These are phyloP conservation scores for Arthrobotrys pseudoclavata DNA, from an alignment of 2,329 filamentous ascomycete genomes.

Conservation along the genomic window DNA sequence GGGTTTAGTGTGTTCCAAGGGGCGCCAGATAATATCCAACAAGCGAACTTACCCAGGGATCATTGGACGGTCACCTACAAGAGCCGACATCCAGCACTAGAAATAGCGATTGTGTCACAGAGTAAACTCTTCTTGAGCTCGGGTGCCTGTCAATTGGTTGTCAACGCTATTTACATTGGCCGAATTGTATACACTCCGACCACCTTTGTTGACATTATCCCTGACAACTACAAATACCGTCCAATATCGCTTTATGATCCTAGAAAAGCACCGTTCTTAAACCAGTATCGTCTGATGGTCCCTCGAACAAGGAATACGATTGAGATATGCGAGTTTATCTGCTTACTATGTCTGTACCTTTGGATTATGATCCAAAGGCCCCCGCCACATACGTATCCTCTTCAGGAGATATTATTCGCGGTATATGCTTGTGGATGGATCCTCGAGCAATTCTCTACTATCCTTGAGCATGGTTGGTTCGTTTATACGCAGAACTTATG, in stretches of 20 bases:
- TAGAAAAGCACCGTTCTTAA: conserved; percentile 79
- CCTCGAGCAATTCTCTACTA: conserved; percentile 81
- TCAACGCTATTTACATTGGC: conserved; percentile 85
- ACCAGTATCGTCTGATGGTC: conserved; percentile 87
- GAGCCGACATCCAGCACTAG: conserved; percentile 74
- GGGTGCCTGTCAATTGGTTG: conserved; percentile 83
- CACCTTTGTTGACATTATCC: conserved; percentile 84
- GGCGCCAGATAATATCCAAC: conserved; percentile 76
- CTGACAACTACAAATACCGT: conserved; percentile 86
- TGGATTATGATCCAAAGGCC: conserved; percentile 79
- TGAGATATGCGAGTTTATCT: conserved; percentile 79
- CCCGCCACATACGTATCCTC: conserved; percentile 70
- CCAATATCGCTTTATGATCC: conserved; percentile 86
- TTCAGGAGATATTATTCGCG: conserved; percentile 76
- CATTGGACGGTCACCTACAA: conserved; percentile 69
- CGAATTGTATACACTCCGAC: conserved; percentile 85
- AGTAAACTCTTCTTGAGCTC: conserved; percentile 83
- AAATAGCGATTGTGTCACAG: conserved; percentile 85
- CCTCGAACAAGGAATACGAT: conserved; percentile 82
- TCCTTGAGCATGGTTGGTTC: conserved; percentile 81
- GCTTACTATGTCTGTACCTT: conserved; percentile 78
- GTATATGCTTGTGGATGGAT: conserved; percentile 84
- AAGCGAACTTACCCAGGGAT: conserved; percentile 69
- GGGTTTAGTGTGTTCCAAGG: conserved; percentile 90
- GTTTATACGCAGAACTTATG: conserved; percentile 90